Conservation (phyloP, 2,329 filamentous ascomycete genomes). For the Elsinoe australis region DNA sequence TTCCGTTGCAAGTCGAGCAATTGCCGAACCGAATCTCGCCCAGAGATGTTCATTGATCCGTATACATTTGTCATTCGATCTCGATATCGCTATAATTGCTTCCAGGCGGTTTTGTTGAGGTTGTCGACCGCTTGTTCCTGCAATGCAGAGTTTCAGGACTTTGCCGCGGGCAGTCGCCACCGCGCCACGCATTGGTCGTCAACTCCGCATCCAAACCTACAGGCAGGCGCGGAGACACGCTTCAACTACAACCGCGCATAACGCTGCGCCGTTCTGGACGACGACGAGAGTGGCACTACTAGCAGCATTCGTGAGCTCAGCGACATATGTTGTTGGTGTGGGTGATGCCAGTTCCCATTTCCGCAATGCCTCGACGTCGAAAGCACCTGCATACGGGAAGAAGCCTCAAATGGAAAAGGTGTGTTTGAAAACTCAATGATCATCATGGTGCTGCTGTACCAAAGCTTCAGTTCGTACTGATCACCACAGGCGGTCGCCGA, state of each 20-base stretch:
- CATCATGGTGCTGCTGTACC: neutral
- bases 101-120: too few relatives aligned
- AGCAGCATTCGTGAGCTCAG: slow-evolving; percentile 43
- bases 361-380: slow-evolving; percentile 19
- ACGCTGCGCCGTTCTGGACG: slow-evolving; percentile 36
- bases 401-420: slow-evolving; percentile 47
- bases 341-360: slow-evolving; percentile 28
- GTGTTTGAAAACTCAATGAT: slow-evolving; percentile 24
- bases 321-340: slow-evolving; percentile 46
- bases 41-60: too few relatives aligned
- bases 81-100: too few relatives aligned
- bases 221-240: slow-evolving; percentile 2
- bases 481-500: slow-evolving; percentile 47
- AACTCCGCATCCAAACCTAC: neutral
- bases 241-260: neutral
- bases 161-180: neutral
- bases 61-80: too few relatives aligned
- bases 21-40: neutral
- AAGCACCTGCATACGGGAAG: slow-evolving; percentile 41
- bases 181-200: neutral
- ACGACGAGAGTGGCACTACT: slow-evolving; percentile 42
- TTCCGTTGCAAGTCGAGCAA: neutral
- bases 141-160: neutral
- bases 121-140: neutral
- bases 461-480: neutral